Evolutionary conservation across 371 early-diverging fungal species (phyloP), one percentile per base, ranked within the genome.

Genomic region (Capniomyces stellatus): DNA sequence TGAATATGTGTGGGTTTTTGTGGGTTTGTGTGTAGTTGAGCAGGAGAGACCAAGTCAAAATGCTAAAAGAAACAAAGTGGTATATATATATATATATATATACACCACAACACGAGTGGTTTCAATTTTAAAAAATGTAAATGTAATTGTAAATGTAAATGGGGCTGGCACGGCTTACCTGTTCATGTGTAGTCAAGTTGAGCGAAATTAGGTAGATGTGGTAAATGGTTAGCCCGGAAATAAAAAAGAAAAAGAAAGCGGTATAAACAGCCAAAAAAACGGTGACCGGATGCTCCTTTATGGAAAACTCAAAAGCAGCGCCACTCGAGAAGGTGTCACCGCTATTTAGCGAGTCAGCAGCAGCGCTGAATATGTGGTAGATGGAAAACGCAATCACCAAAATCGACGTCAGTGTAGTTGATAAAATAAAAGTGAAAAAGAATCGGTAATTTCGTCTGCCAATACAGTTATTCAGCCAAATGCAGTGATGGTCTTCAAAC

Each of bases 391-490:
- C 65, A 51, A 80, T 48, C 18, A 82, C 69, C 60, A 75, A 76
- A 54, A 76, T 22, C 46, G 77, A 72, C 43, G 80, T 49, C 12
- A 77, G n/a, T 4, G 79, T 67, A 15, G 72, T 60, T 1, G 75
- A 63, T 23, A 69, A 49, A 29, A 89, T 71, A 54, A 89, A 88
- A 3, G 76, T 75, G 59, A 83, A 81, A 56, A 92, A 92, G 43
- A 76, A 75, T 18, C 85, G 76, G 67, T 92, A 91, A 66, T 92
- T 92, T 54, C 91, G 72, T 48, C 80, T 79, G 1, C 95, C 95
- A 40, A 95, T 73, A 67, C 93, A 93, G 67, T 88, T 91, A 59
- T 82, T 88, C 15, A 88, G 75, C 93, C 93, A 95, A 18, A 87
- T 79, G 59, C 95, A 95, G 64, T 95, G 92, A 56, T 91, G 90